Base-by-base conservation (phyloP, 2,329 filamentous ascomycete genomes). In the Botryosphaeria dothidea region DNA sequence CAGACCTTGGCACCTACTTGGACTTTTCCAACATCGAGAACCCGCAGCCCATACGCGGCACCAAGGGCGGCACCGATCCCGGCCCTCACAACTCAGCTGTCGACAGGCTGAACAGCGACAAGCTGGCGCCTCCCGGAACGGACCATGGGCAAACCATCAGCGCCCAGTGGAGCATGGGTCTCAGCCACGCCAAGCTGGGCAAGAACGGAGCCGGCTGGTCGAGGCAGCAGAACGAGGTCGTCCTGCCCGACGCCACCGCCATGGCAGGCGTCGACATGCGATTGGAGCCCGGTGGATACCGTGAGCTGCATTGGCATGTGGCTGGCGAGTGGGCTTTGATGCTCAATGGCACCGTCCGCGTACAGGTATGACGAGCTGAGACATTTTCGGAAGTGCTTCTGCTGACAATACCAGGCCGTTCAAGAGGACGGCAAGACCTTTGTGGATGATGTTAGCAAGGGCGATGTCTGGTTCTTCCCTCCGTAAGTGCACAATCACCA, bases 31-130 rank as follows among this genome's bases (percentile, higher is more conserved):
- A 80, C 62, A 79, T 81, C 29, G 75, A 83, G 3, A 79, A 80
- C 38, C 85, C 86, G 0, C 83, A 88, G 71, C 86, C 86, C 1
- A 82, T 87, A 48, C 81, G 86, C 6, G 86, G 86, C 3, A 72
- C 69, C 13, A 74, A 69, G 11, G 86, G 85, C 13, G 77, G 74
- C 2, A 84, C 81, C 0, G 84, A 86, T 68, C 81, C 84, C 6
- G 85, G 85, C 2, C 83, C 84, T 58, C 78, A 82, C 72, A 83
- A 82, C 2, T 79, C 79, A 49, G 76, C 77, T 43, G 83, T 86
- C 58, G 82, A 87, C 69, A 82, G 78, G 67, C 75, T 84, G 21
- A 86, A 87, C 68, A 82, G 84, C 5, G 85, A 88, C 68, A 74
- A 82, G 17, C 81, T 81, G 43, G 84, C 84, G 1, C 83, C 85